Conservation (phyloP, 768 basidiomycete genomes). For the Trametes cinnabarina region DNA sequence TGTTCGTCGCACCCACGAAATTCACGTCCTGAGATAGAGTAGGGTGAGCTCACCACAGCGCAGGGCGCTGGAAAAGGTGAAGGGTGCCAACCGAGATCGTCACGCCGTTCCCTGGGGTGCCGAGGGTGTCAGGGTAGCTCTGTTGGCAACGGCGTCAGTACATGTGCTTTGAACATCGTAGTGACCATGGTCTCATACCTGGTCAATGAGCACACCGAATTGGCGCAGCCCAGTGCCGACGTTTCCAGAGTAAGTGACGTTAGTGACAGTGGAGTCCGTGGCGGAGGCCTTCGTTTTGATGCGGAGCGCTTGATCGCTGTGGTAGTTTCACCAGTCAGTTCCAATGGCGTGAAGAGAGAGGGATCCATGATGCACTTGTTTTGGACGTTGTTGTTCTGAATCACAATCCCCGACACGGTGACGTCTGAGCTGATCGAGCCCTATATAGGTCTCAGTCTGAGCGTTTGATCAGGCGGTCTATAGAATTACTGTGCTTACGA, state of each 20-base stretch:
- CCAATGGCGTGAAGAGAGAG: no score
- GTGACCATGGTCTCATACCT: constrained; percentile 32
- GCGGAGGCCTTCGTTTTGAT: constrained; percentile 56
- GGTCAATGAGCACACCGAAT: constrained; percentile 62
- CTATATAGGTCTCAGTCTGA: no score
- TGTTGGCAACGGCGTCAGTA: constrained; percentile 27
- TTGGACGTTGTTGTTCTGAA: constrained; percentile 52
- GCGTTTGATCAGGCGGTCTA: no score
- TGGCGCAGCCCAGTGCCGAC: constrained; percentile 44
- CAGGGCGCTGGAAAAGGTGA: neutral
- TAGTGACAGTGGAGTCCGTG: constrained; percentile 45
- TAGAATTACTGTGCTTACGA: constrained; percentile 30
- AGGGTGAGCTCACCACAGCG: neutral
- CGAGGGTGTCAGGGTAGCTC: constrained; percentile 55
- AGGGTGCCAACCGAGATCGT: constrained; percentile 48
- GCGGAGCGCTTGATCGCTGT: constrained; percentile 53
- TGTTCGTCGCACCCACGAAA: constrained; percentile 43
- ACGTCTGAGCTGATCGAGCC: constrained; percentile 52
- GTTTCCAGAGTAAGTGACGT: constrained; percentile 54
- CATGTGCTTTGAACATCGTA: no score
- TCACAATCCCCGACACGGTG: constrained; percentile 45
- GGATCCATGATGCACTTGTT: constrained; percentile 43
- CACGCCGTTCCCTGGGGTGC: constrained; percentile 56
- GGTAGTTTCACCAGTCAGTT: no score
- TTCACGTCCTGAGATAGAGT: constrained; percentile 43